A percentile compares a stretch with the other conserved stretches of the same genome.
phyloP scores from a whole-genome alignment of 2,329 filamentous ascomycete species.

The Colletotrichum plurivorum region DNA sequence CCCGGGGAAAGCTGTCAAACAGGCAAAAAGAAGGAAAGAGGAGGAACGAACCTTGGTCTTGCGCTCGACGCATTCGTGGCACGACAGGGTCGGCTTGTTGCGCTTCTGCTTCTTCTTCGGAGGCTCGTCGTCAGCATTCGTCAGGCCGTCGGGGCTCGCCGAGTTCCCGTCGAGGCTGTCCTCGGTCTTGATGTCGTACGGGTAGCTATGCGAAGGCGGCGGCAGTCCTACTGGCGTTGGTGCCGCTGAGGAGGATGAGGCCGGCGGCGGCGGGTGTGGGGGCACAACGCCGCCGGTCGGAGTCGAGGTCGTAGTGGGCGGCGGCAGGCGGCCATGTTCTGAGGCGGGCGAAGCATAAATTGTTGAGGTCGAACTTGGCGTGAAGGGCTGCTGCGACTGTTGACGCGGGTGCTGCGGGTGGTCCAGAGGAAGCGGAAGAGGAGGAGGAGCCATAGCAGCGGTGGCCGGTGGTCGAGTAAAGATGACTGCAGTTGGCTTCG shows the following conservation, averaged over 20 bases:
- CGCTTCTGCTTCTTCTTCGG: constrained; percentile 82
- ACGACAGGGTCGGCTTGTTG: constrained; percentile 86
- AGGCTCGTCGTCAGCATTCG: constrained; percentile 49
- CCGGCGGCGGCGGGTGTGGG: background rate
- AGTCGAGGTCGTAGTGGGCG: background rate
- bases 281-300: background rate
- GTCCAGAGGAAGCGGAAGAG: background rate
- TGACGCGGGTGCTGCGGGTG: constrained; percentile 6
- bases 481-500: background rate
- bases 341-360: constrained; percentile 34
- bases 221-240: background rate
- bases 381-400: constrained; percentile 11
- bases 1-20: background rate
- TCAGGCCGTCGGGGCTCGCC: constrained; percentile 26
- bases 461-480: background rate
- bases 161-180: constrained; percentile 25
- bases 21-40: constrained; percentile 20
- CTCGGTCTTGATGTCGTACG: constrained; percentile 29
- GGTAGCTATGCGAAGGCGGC: constrained; percentile 5
- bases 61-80: constrained; percentile 83
- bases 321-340: constrained; percentile 25
- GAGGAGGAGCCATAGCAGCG: constrained; percentile 20
- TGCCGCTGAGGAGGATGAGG: constrained; percentile 5
- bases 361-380: constrained; percentile 29
- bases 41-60: constrained; percentile 78